Percentiles rank a stretch among this genome's conserved stretches.
Evolutionary conservation across 2,329 filamentous ascomycete species (phyloP).

Genomic region (Ilyonectria robusta): DNA sequence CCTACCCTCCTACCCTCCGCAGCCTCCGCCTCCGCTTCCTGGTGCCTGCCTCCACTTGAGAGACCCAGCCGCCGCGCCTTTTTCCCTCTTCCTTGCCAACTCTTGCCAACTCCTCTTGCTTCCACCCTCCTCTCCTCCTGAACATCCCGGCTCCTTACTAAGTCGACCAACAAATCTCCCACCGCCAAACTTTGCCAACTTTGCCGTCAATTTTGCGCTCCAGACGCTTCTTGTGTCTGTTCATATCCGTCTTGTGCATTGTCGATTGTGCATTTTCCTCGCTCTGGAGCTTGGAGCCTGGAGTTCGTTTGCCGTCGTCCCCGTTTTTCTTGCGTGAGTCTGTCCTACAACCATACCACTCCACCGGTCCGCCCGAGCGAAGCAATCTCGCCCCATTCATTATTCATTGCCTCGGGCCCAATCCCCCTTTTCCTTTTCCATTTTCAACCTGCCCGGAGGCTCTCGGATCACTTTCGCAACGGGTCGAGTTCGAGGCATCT

Average conservation of each 20-base stretch:
- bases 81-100: slow-evolving; percentile 17
- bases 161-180: slow-evolving; percentile 25
- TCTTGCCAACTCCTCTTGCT: slow-evolving; percentile 33
- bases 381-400: slow-evolving; percentile 30
- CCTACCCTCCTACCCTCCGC: neutral
- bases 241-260: slow-evolving; percentile 32
- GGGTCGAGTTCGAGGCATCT: slow-evolving; percentile 11
- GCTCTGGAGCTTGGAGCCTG: slow-evolving; percentile 40
- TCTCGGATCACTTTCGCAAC: slow-evolving; percentile 3
- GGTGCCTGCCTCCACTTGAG: slow-evolving; percentile 31
- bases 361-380: slow-evolving; percentile 19
- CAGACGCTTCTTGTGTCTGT: slow-evolving; percentile 30
- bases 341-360: slow-evolving; percentile 37
- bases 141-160: slow-evolving; percentile 41
- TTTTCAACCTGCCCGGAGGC: slow-evolving; percentile 4
- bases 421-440: slow-evolving; percentile 21
- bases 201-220: slow-evolving; percentile 33
- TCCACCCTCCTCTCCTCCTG: slow-evolving; percentile 29
- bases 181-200: neutral
- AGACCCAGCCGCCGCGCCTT: slow-evolving; percentile 29
- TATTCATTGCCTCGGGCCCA: slow-evolving; percentile 14
- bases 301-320: slow-evolving; percentile 47
- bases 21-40: slow-evolving; percentile 2
- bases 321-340: slow-evolving; percentile 44
- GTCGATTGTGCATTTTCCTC: slow-evolving; percentile 39